Evolutionary conservation across 2,329 filamentous ascomycete species (phyloP), one percentile per base, ranked within the genome.

Genomic region (Malbranchea zuffiana): DNA sequence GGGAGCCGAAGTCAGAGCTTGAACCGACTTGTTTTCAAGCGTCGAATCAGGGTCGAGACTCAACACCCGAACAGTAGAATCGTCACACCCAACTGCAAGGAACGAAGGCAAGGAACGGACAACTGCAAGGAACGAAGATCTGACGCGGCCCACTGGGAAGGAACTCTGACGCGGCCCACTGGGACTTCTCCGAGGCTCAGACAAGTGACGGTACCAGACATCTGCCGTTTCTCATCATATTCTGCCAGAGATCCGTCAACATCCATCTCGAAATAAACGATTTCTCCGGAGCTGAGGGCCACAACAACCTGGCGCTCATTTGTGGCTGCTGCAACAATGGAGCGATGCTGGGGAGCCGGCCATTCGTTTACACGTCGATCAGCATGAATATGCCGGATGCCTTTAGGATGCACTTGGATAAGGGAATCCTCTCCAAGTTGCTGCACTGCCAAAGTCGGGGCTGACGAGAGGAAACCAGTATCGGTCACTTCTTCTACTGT

Each of bases 241-340:
- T 96, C 88, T 21, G 85, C 85, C 20, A 96, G 68, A 3, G 82
- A 82, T 19, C 87, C 87, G 59, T 96, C 88, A 0, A 76, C 73
- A 52, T 95, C 90, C 77, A 95, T 88, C 57, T 98, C 92, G 49
- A 98, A 98, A 55, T 96, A 98, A 27, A 94, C 83, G 45, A 98
- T 88, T 58, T 98, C 90, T 24, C 88, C 88, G 6, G 87, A 95
- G 55, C 87, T 96, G 17, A 99, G 68, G 1, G 90, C 90, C 33
- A 96, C 80, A 3, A 86, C 86, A 17, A 98, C 84, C 61, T 99
- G 90, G 27, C 83, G 77, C 50, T 88, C 79, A 52, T 98, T 99
- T 11, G 88, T 90, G 1, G 88, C 80, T 21, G 88, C 92, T 6
- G 88, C 85, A 31, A 96, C 86, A 46, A 98, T 96, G 0, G 88